These are phyloP conservation scores for Lodderomyces margitis DNA, from an alignment of 1,139 yeast genomes.

Conservation along the genomic window DNA sequence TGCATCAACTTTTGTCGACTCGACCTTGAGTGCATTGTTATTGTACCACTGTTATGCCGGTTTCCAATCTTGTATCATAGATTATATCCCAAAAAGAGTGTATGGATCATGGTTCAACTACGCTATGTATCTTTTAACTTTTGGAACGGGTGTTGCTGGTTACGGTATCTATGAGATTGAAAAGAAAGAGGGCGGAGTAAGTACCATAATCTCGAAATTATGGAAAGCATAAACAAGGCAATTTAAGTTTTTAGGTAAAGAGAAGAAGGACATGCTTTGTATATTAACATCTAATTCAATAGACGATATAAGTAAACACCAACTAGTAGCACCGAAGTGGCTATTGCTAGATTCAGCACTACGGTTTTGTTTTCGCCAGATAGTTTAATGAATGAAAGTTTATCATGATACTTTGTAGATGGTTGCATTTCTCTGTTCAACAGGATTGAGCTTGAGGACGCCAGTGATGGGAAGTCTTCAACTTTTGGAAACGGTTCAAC, in stretches of 20 bases:
- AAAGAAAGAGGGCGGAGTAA: conserved; percentile 52
- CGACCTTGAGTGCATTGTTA: conserved; percentile 59
- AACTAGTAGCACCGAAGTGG: conserved; percentile 14
- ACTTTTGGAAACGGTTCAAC: conserved; percentile 16
- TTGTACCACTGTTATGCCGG: conserved; percentile 80
- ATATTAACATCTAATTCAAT: conserved; percentile 7
- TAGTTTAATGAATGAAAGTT: conserved; percentile 3
- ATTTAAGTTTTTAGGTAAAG: neutral
- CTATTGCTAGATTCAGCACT: conserved; percentile 13
- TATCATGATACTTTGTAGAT: neutral
- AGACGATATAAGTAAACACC: conserved; percentile 14
- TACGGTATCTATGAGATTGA: conserved; percentile 85
- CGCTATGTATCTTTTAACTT: conserved; percentile 62
- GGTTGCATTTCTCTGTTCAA: neutral
- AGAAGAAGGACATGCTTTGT: neutral
- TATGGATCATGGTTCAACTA: conserved; percentile 69
- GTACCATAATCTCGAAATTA: conserved; percentile 33
- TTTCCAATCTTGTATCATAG: conserved; percentile 80
- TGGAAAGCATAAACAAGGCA: conserved; percentile 34
- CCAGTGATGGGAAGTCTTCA: conserved; percentile 4
- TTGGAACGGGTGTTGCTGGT: conserved; percentile 70
- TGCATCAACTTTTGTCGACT: conserved; percentile 70
- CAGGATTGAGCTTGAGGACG: neutral
- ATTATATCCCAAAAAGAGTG: conserved; percentile 82
- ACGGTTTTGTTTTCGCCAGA: conserved; percentile 8